These are phyloP conservation scores for Davidsoniella virescens DNA, from an alignment of 2,329 filamentous ascomycete species.

Conservation along the genomic window DNA sequence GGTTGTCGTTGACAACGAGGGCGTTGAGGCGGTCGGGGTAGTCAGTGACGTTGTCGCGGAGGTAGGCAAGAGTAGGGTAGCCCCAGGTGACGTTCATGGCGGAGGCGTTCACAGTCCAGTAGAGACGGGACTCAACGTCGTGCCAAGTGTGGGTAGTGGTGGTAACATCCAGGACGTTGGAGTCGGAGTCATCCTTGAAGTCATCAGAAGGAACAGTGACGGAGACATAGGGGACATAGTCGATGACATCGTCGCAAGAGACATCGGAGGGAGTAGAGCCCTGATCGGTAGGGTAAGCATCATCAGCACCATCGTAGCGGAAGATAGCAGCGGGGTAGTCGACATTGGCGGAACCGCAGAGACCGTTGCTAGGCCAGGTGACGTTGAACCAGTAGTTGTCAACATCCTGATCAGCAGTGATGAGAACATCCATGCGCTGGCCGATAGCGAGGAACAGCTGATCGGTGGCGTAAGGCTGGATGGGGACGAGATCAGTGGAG, in stretches of 20 bases:
- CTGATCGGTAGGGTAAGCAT: constrained; percentile 17
- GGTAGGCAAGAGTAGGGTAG: constrained; percentile 22
- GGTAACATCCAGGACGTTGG: constrained; percentile 17
- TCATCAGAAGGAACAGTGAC: constrained; percentile 16
- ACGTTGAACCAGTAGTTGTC: constrained; percentile 23
- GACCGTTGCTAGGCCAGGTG: constrained; percentile 19
- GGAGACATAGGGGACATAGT: constrained; percentile 17
- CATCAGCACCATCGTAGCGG: constrained; percentile 22
- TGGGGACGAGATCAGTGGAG: constrained; percentile 44
- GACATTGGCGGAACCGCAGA: constrained; percentile 19
- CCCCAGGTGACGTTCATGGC: constrained; percentile 25
- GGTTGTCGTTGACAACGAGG: constrained; percentile 13
- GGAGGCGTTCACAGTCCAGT: constrained; percentile 22
- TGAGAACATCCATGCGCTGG: constrained; percentile 28
- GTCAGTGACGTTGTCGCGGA: constrained; percentile 14
- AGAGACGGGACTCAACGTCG: constrained; percentile 15
- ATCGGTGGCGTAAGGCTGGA: constrained; percentile 45
- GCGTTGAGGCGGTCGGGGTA: constrained; percentile 15
- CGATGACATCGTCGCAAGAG: constrained; percentile 15
- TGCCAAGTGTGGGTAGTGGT: constrained; percentile 14
- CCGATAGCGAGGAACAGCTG: constrained; percentile 43
- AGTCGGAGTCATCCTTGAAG: constrained; percentile 16
- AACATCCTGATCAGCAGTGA: constrained; percentile 21
- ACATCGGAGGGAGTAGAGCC: constrained; percentile 18
- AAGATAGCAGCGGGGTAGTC: constrained; percentile 24